Percentiles rank a stretch among this genome's conserved stretches.
These are phyloP conservation scores for Xerocomellus intermedius DNA, from an alignment of 768 basidiomycete genomes.

Conservation along the genomic window DNA sequence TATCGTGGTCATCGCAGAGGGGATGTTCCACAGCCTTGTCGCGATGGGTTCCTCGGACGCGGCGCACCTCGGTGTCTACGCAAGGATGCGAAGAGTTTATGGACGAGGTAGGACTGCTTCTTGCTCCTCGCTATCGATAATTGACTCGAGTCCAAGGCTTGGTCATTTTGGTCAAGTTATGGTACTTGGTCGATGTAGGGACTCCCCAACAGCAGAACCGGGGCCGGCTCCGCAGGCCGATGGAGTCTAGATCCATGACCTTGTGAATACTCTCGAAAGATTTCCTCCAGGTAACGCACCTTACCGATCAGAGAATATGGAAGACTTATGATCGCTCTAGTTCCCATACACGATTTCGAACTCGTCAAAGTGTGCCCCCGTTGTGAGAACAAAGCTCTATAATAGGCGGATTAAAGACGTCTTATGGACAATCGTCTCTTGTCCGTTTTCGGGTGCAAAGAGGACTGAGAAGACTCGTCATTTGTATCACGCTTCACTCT, in stretches of 20 bases:
- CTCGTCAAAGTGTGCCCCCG: too few species aligned
- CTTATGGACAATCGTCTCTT: background rate
- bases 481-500: background rate
- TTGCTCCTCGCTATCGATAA: background rate
- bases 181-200: constrained; percentile 16
- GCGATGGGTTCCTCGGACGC: constrained; percentile 2
- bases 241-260: constrained; percentile 16
- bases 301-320: background rate
- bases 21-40: constrained; percentile 23
- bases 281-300: background rate
- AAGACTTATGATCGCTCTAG: background rate
- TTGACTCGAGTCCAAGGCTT: constrained; percentile 9
- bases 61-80: constrained; percentile 20
- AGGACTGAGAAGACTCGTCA: background rate
- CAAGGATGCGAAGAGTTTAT: constrained; percentile 8
- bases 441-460: background rate
- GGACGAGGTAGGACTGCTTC: constrained; percentile 10
- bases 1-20: constrained; percentile 14
- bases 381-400: background rate
- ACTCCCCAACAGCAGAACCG: background rate
- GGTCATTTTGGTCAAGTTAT: constrained; percentile 11
- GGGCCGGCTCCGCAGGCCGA: background rate
- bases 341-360: background rate
- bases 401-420: background rate
- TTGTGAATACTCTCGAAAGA: constrained; percentile 1